These are phyloP conservation scores for Cladosporium velox DNA, from an alignment of 2,329 filamentous ascomycete genomes.

Conservation along the genomic window DNA sequence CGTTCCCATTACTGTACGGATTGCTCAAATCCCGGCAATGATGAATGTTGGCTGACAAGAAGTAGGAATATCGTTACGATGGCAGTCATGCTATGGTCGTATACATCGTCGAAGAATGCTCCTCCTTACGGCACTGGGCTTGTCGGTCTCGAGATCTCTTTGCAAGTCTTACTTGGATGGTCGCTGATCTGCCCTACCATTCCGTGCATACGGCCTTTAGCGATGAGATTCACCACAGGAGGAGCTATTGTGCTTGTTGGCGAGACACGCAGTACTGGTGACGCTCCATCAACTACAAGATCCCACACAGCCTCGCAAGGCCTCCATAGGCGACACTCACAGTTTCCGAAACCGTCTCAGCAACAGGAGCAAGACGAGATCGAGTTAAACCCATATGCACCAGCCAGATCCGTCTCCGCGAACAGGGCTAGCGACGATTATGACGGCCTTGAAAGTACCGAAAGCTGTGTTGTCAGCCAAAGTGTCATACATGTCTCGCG, in stretches of 20 bases:
- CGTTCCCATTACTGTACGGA: not conserved
- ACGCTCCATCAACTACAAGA: not conserved
- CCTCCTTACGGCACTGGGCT: not conserved
- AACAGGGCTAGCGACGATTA: not conserved
- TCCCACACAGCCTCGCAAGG: not conserved
- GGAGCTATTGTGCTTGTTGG: not conserved
- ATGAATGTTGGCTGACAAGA: not conserved
- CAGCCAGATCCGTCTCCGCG: not conserved
- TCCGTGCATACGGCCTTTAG: not conserved
- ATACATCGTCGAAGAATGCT: not conserved
- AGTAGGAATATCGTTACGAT: not conserved
- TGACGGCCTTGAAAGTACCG: not conserved
- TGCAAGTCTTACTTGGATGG: conserved; percentile 1
- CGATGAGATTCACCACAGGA: not conserved
- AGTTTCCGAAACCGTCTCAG: not conserved
- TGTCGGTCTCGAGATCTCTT: not conserved
- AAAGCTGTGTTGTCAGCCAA: not conserved
- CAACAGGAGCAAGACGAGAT: not conserved
- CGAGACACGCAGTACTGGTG: not conserved
- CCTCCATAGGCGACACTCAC: not conserved
- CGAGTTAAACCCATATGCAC: not conserved
- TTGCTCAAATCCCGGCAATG: not conserved
- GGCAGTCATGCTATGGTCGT: not conserved
- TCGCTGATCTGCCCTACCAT: not conserved
- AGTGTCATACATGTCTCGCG: not conserved